Evolutionary conservation across 805 yeast genomes (phyloP).

Genomic region (Metschnikowia sp.): DNA sequence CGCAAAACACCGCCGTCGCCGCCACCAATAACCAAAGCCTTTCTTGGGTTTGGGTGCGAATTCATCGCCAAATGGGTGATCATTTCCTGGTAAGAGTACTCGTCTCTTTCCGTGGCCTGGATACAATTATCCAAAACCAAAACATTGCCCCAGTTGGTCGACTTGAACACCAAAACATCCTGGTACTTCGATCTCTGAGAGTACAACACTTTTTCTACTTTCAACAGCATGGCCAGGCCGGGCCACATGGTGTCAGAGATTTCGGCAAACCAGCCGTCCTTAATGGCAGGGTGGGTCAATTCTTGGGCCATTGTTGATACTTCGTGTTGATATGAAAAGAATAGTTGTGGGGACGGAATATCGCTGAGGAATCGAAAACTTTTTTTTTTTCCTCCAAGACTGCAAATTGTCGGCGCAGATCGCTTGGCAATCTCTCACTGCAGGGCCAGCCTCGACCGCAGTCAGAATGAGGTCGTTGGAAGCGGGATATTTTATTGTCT

Average conservation of each 20-base stretch:
- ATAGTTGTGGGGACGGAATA: not conserved
- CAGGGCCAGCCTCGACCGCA: too few species aligned
- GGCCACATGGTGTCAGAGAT: constrained; percentile 97
- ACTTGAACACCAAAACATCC: constrained; percentile 89
- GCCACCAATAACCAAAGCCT: constrained; percentile 93
- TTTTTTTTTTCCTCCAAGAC: not conserved
- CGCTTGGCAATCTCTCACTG: not conserved
- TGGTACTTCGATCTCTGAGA: constrained; percentile 86
- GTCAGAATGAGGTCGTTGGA: too few species aligned
- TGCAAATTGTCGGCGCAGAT: not conserved
- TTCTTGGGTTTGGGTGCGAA: constrained; percentile 93
- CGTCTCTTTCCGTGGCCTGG: constrained; percentile 96
- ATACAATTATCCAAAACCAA: constrained; percentile 91
- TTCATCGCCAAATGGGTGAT: constrained; percentile 89
- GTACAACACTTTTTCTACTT: constrained; percentile 82
- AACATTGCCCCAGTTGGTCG: constrained; percentile 92
- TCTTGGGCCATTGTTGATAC: constrained; percentile 18
- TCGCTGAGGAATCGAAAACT: not conserved
- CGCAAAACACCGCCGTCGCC: constrained; percentile 99
- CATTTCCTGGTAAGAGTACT: constrained; percentile 98
- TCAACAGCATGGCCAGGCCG: constrained; percentile 93
- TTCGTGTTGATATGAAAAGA: not conserved
- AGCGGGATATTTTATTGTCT: too few species aligned
- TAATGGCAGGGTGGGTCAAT: constrained; percentile 54
- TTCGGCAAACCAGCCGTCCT: constrained; percentile 97